Evolutionary conservation across 805 yeast species (phyloP).

Genomic region (Wickerhamiella lipophila): DNA sequence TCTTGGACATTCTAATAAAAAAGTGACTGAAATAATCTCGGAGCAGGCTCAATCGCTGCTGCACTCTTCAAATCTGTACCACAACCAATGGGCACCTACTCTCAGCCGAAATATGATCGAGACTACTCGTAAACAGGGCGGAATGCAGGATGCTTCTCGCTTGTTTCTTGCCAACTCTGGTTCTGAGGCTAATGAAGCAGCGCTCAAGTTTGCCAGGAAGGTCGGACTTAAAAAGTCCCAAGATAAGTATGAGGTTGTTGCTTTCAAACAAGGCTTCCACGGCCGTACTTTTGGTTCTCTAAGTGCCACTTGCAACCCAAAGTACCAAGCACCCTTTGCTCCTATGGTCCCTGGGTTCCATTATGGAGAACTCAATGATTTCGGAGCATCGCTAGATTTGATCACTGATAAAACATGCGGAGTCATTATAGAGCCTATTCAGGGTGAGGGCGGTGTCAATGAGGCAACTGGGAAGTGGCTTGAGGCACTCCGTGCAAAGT

Average conservation of each 20-base stretch:
- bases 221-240: conserved; percentile 44
- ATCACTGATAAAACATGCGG: conserved; percentile 66
- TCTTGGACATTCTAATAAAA: conserved; percentile 74
- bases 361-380: conserved; percentile 50
- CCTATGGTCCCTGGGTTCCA: conserved; percentile 86
- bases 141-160: conserved; percentile 65
- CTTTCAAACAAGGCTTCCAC: conserved; percentile 86
- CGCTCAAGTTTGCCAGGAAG: conserved; percentile 68
- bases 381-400: conserved; percentile 42
- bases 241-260: conserved; percentile 58
- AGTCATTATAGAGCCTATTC: conserved; percentile 91
- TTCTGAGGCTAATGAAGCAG: conserved; percentile 71
- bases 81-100: conserved; percentile 73
- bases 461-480: conserved; percentile 55
- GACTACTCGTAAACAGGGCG: conserved; percentile 58
- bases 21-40: conserved; percentile 53
- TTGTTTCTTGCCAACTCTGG: conserved; percentile 66
- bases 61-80: conserved; percentile 77
- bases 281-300: conserved; percentile 93
- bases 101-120: conserved; percentile 59
- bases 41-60: conserved; percentile 63
- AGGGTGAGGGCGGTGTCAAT: conserved; percentile 94
- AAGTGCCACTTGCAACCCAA: conserved; percentile 82
- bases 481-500: conserved; percentile 48
- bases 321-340: conserved; percentile 81